phyloP scores from a whole-genome alignment of 2,329 filamentous ascomycete species.

The Neonectria faginata region DNA sequence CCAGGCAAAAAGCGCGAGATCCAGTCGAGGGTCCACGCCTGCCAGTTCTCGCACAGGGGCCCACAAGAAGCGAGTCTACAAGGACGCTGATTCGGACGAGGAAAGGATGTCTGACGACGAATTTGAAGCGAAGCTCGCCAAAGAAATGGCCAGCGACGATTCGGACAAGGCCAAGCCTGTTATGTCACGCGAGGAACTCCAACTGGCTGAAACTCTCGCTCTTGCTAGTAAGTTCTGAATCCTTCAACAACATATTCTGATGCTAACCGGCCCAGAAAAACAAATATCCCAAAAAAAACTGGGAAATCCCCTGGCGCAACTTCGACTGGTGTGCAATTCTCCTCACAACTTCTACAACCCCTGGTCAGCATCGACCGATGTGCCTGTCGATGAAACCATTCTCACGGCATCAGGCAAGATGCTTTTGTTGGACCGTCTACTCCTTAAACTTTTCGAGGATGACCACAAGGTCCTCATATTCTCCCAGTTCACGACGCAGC shows the following conservation, averaged over 20 bases:
- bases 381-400: slow-evolving; percentile 80
- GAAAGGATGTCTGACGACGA: slow-evolving; percentile 80
- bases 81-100: slow-evolving; percentile 69
- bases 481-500: slow-evolving; percentile 93
- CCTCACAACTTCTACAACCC: slow-evolving; percentile 98
- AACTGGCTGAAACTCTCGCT: slow-evolving; percentile 76
- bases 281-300: slow-evolving; percentile 93
- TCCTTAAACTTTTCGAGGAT: slow-evolving; percentile 77
- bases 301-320: slow-evolving; percentile 91
- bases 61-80: slow-evolving; percentile 62
- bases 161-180: slow-evolving; percentile 43
- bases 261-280: slow-evolving; percentile 66
- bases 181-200: slow-evolving; percentile 68
- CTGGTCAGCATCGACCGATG: slow-evolving; percentile 72
- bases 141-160: slow-evolving; percentile 64
- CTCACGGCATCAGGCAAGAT: slow-evolving; percentile 94
- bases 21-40: slow-evolving; percentile 81
- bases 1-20: slow-evolving; percentile 76
- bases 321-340: slow-evolving; percentile 90
- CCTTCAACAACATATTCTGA: not conserved
- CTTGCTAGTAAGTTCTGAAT: slow-evolving; percentile 73
- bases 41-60: slow-evolving; percentile 64
- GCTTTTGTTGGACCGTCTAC: slow-evolving; percentile 88
- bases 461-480: slow-evolving; percentile 96
- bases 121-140: slow-evolving; percentile 82